Percentiles rank a stretch among this genome's conserved stretches.
These are phyloP conservation scores for Ogataea hybrid DNA, from an alignment of 1,139 yeast species.

Conservation along the genomic window DNA sequence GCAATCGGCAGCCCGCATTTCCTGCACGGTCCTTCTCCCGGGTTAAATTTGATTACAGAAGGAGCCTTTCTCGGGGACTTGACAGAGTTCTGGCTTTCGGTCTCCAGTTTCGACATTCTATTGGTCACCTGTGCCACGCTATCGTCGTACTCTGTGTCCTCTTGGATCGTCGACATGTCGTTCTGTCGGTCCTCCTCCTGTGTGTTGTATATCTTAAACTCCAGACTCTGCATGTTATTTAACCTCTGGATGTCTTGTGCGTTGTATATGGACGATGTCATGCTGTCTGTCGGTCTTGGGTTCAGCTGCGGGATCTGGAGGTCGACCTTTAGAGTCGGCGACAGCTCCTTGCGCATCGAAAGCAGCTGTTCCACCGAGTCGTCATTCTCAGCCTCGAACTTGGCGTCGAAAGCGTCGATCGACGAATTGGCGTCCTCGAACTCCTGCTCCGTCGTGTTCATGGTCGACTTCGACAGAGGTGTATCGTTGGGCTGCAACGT, in stretches of 20 bases:
- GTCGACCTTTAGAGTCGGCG: conserved; percentile 15
- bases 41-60: conserved; percentile 34
- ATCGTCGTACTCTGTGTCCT: conserved; percentile 25
- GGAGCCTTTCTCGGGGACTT: conserved; percentile 1
- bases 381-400: conserved; percentile 17
- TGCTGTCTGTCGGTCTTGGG: conserved; percentile 5
- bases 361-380: conserved; percentile 25
- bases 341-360: conserved; percentile 26
- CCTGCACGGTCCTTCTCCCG: conserved; percentile 78
- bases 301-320: conserved; percentile 12
- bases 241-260: conserved; percentile 22
- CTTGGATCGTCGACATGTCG: conserved; percentile 32
- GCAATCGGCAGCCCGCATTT: conserved; percentile 49
- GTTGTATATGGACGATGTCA: conserved; percentile 17
- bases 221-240: conserved; percentile 31
- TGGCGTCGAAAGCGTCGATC: conserved; percentile 24
- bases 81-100: conserved; percentile 3
- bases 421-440: conserved; percentile 21
- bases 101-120: conserved; percentile 21
- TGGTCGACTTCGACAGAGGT: conserved; percentile 4
- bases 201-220: conserved; percentile 30
- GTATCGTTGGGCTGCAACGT: background rate
- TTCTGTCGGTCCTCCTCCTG: conserved; percentile 6
- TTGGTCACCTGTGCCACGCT: conserved; percentile 9
- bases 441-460: conserved; percentile 12